Conservation (phyloP, 331 rosid species). For the Phaseolus coccineus region DNA sequence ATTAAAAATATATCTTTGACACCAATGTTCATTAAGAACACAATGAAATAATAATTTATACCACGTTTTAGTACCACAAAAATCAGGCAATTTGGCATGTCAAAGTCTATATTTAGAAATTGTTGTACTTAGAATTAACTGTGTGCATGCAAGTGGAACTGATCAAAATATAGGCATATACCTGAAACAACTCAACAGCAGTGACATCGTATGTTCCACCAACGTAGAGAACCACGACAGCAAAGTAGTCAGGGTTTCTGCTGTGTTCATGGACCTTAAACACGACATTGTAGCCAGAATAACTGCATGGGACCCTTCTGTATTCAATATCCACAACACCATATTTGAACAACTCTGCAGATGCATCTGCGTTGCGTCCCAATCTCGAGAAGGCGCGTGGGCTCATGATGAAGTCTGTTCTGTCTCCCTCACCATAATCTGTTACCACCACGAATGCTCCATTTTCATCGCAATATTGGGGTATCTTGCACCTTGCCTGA, state of each 20-base stretch:
- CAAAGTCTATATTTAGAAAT: neutral
- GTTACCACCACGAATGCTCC: conserved; percentile 76
- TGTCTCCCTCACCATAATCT: conserved; percentile 84
- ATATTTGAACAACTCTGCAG: conserved; percentile 51
- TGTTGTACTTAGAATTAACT: neutral
- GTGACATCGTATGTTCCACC: conserved; percentile 62
- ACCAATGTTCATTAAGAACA: no score
- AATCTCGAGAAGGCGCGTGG: conserved; percentile 58
- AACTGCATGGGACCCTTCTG: conserved; percentile 69
- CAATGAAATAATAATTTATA: no score
- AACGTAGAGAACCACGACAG: conserved; percentile 50
- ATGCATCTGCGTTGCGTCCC: conserved; percentile 50
- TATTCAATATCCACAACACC: conserved; percentile 82
- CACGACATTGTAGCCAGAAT: conserved; percentile 44
- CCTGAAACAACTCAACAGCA: conserved; percentile 66
- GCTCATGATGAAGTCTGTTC: conserved; percentile 71
- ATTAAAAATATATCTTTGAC: no score
- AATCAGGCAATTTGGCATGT: neutral
- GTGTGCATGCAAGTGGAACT: neutral
- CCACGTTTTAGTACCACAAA: no score
- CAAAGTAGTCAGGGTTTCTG: conserved; percentile 63
- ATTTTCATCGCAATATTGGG: conserved; percentile 54
- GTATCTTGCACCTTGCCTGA: conserved; percentile 73
- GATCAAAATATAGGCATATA: conserved; percentile 18
- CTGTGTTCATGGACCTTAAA: conserved; percentile 64